Percentiles rank a stretch among this genome's conserved stretches.
These are phyloP conservation scores for Osmanthus fragrans DNA, from an alignment of 257 asterid species.

Conservation along the genomic window DNA sequence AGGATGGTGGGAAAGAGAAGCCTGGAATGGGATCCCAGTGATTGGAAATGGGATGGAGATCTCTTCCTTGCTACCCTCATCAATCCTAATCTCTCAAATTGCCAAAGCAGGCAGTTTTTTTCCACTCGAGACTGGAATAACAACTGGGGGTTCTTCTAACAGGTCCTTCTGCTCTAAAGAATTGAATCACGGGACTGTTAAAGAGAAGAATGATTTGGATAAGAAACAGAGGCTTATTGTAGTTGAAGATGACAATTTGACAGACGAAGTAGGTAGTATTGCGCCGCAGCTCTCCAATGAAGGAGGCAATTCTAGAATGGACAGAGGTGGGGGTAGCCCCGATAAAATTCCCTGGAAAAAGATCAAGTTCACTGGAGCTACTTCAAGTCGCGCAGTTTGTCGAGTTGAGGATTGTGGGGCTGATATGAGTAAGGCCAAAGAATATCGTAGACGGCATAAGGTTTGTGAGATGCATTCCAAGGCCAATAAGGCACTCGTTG, in stretches of 20 bases:
- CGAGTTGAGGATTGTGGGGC: no score
- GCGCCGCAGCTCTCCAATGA: constrained; percentile 59
- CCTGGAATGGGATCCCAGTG: constrained; percentile 71
- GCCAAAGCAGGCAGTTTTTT: constrained; percentile 47
- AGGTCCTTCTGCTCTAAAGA: constrained; percentile 62
- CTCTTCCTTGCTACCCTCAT: constrained; percentile 66
- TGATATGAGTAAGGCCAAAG: no score
- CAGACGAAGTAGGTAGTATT: constrained; percentile 36
- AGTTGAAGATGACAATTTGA: constrained; percentile 30
- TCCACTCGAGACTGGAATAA: constrained; percentile 41
- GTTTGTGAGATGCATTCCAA: no score
- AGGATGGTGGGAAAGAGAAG: constrained; percentile 36
- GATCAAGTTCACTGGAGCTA: no score
- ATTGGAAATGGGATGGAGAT: constrained; percentile 86
- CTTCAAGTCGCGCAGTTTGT: no score
- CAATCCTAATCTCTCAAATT: constrained; percentile 29
- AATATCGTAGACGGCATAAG: no score
- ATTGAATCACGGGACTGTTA: constrained; percentile 26
- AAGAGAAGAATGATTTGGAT: constrained; percentile 42
- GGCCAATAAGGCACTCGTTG: no score
- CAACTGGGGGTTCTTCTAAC: constrained; percentile 42
- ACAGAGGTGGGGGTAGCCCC: constrained; percentile 25
- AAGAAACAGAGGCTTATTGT: constrained; percentile 51
- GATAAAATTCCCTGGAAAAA: neutral
- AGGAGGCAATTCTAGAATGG: constrained; percentile 23